Base-by-base conservation (phyloP, 1,139 yeast species). In the Yamadazyma taylorii region DNA sequence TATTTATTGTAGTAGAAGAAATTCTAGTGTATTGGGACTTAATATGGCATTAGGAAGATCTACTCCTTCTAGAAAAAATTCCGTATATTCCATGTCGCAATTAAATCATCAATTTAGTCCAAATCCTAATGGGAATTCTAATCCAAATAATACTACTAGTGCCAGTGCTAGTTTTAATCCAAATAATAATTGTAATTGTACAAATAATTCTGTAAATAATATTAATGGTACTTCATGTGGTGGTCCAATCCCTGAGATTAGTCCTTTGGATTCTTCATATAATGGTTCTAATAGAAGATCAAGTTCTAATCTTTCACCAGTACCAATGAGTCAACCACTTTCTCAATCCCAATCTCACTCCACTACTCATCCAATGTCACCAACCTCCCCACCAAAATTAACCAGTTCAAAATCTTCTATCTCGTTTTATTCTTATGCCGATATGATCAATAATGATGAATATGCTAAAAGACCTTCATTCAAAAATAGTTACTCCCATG, bases 351-450 rank as follows among this genome's bases (percentile, higher is more conserved):
- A 36, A 12, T 21, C 24, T 17, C 24, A 29, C 15, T 30, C 27
- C 17, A 16, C 17, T 8, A 39, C 31, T 21, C 47, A 43, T 32
- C 51, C 51, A 13, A 38, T 42, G 38, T 55, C 53, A 12, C 60
- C 60, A 38, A 59, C 58, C 35, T 61, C 69, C 7, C 73, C 75
- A 3, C 79, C 63, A 40, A 68, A 58, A 54, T 68, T 61, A 48
- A 50, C 55, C 27, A 50, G 60, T 34, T 60, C 71, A 11, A 61
- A 70, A 41, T 80, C 82, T n/a, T 66, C 80, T 2, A 66, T 85
- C 29, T 77, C 81, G 33, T 85, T 85, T 57, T 84, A 79, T 54
- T 81, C 90, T 4, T 86, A 83, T 56, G 95, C 92, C 4, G 95
- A 86, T 50, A 75, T 86, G 73, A 73, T 85, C 43, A 75, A 69